Conservation (phyloP, 129 eudicot genomes). For the Artemisia argyi region DNA sequence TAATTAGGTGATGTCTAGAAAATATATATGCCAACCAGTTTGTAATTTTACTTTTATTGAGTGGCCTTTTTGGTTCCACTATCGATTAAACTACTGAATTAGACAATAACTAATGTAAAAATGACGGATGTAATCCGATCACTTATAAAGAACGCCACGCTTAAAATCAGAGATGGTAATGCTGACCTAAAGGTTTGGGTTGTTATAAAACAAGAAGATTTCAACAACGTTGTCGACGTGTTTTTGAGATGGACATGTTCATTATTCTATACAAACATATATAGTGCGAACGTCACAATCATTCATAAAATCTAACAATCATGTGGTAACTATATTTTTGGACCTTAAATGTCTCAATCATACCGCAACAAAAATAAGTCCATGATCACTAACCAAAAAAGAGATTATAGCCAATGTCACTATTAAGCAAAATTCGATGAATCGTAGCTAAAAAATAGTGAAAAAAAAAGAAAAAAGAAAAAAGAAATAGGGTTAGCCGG, state of each 20-base stretch:
- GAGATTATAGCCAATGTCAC: constrained; percentile 21
- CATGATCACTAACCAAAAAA: constrained; percentile 26
- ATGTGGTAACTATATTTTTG: constrained; percentile 37
- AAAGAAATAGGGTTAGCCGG: background rate
- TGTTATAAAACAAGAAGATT: background rate
- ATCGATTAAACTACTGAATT: too few species aligned
- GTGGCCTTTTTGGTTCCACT: too few species aligned
- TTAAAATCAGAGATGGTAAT: too few species aligned
- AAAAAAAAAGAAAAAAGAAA: too few species aligned
- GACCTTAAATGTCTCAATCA: constrained; percentile 39
- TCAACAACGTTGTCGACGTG: background rate
- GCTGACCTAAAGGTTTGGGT: background rate
- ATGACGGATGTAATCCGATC: too few species aligned
- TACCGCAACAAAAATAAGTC: constrained; percentile 31
- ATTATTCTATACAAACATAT: constrained; percentile 18
- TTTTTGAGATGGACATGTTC: constrained; percentile 18
- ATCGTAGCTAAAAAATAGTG: background rate
- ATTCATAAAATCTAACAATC: constrained; percentile 31
- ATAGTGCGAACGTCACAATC: constrained; percentile 21
- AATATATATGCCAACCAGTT: too few species aligned
- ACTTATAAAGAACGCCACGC: too few species aligned
- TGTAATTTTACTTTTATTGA: too few species aligned
- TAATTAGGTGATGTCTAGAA: too few species aligned
- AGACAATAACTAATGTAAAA: too few species aligned
- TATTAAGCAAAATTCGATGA: constrained; percentile 18